These are phyloP conservation scores for Chrysoporthe deuterocubensis DNA, from an alignment of 2,329 filamentous ascomycete species.

Conservation along the genomic window DNA sequence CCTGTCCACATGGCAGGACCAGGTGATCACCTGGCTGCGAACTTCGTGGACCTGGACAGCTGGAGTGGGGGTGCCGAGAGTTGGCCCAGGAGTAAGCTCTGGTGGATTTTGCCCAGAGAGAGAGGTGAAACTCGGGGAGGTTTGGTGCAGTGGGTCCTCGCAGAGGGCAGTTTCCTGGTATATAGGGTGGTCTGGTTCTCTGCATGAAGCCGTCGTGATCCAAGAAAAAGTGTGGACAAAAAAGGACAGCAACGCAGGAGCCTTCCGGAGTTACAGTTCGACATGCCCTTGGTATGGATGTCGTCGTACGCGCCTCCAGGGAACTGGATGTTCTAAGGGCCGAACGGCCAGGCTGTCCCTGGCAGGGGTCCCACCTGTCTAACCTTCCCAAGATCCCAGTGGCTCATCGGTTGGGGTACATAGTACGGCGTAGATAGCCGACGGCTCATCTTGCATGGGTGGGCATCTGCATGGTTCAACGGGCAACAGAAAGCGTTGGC, in stretches of 20 bases:
- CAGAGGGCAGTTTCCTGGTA: not conserved
- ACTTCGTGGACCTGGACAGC: not conserved
- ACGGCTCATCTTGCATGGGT: not conserved
- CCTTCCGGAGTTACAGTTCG: not conserved
- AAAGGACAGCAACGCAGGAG: conserved; percentile 18
- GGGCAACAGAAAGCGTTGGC: not conserved
- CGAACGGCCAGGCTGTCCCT: conserved; percentile 10
- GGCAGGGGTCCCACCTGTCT: not conserved
- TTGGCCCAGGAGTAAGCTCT: conserved; percentile 10
- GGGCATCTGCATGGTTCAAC: not conserved
- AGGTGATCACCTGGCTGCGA: conserved; percentile 10
- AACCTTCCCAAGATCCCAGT: not conserved
- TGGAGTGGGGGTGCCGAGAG: conserved; percentile 13
- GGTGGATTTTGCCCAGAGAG: conserved; percentile 1
- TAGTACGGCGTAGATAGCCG: not conserved
- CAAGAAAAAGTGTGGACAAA: not conserved
- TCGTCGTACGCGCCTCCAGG: not conserved
- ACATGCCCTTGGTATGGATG: not conserved
- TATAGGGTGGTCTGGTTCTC: not conserved
- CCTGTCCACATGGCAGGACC: conserved; percentile 26
- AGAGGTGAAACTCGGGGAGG: conserved; percentile 10
- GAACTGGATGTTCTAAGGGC: not conserved
- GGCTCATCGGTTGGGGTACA: not conserved
- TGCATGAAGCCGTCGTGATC: conserved; percentile 13
- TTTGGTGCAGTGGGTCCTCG: conserved; percentile 7